Evolutionary conservation across 2,329 filamentous ascomycete species (phyloP), one percentile per base, ranked within the genome.

Genomic region (Rutstroemia sydowiana): DNA sequence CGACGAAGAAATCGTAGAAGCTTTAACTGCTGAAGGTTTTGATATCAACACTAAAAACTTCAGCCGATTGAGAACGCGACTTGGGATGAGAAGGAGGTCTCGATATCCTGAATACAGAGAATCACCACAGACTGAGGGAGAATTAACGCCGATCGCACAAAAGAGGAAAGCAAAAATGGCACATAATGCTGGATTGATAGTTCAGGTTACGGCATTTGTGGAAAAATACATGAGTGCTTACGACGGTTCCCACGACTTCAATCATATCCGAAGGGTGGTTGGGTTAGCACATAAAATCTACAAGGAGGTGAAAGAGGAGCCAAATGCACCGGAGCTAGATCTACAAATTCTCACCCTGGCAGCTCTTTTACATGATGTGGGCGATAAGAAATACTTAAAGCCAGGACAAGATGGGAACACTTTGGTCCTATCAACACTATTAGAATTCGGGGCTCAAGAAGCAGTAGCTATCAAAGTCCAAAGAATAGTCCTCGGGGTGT

Each of bases 181-280:
- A 13, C 55, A 57, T 26, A 63, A 61, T 57, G 53, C 57, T n/a
- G 55, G 58, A 1, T 51, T 65, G 49, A 71, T 81, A 65, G 69
- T 71, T 30, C 65, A 73, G 45, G 78, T 84, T 54, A 81, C 79
- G 16, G 70, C 71, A 42, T 87, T 84, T 66, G 83, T 88, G 48
- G 73, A 81, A 63, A 71, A 75, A 39, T 89, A 87, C 73, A 92
- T 91, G 84, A 74, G 79, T 42, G 75, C 79, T 57, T 88, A 88
- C 70, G 91, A 96, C 70, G 82, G 82, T 47, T 95, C 88, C 2
- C 91, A 96, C 72, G 88, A 95, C 72, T 95, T 88, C 73, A 74
- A 80, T 52, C 92, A 96, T 68, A 88, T 96, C 62, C 73, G 82
- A 55, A 84, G 91, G 48, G 90, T 96, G 20, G 71, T 90, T 20